phyloP scores from a whole-genome alignment of 768 basidiomycete genomes.

The Leucocoprinus leucothites region DNA sequence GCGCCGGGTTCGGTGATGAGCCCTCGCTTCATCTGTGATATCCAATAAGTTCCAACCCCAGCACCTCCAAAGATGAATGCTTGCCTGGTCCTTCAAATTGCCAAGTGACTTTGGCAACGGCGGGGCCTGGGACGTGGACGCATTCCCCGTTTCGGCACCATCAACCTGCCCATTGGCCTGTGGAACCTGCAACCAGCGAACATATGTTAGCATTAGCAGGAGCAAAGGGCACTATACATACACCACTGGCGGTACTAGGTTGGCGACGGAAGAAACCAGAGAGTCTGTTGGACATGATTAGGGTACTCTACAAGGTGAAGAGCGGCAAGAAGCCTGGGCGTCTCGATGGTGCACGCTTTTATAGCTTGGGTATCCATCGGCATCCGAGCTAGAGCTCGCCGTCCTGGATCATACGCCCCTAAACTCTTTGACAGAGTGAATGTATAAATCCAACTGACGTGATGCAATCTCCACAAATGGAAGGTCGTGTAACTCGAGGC shows the following conservation, averaged over 20 bases:
- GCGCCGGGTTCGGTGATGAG: conserved; percentile 33
- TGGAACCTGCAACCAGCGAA: background rate
- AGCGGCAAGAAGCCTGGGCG: background rate
- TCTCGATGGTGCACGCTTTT: background rate
- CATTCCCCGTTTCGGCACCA: conserved; percentile 11
- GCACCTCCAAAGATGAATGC: background rate
- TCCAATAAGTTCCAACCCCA: background rate
- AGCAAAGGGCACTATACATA: background rate
- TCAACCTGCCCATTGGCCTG: conserved; percentile 18
- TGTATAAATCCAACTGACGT: background rate
- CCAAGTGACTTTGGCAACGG: conserved; percentile 31
- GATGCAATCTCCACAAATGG: background rate
- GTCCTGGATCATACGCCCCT: no score
- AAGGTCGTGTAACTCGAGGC: background rate
- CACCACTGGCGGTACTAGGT: conserved; percentile 6
- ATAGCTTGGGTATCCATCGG: background rate
- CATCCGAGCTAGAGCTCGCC: background rate
- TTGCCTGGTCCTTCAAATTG: conserved; percentile 42
- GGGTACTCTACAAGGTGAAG: background rate
- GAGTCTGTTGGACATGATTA: conserved; percentile 11
- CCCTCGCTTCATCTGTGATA: conserved; percentile 40
- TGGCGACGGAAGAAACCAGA: conserved; percentile 12
- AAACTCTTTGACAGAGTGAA: background rate
- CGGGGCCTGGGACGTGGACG: conserved; percentile 8
- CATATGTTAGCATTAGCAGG: background rate